Base-by-base conservation (phyloP, 768 basidiomycete genomes). In the Trametes elegans region DNA sequence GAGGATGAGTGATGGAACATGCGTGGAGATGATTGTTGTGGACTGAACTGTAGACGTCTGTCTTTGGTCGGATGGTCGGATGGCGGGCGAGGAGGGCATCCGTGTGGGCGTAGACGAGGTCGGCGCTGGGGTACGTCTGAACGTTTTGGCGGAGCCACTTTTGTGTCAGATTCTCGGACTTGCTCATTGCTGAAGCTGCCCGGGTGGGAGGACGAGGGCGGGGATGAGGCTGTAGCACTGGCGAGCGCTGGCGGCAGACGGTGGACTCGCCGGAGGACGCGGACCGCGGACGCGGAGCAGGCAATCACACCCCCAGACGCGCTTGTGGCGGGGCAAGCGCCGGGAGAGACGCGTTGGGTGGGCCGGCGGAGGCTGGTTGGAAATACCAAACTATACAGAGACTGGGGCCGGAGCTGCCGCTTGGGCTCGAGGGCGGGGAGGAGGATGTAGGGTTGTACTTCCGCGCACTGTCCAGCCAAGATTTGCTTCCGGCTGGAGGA, bases 11-110 rank as follows among this genome's bases (percentile, higher is more conserved):
- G 59, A 38, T 47, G 41, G 48, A 11, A 31, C 34, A 53, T n/a
- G 43, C 13, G 55, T 40, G 29, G 10, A 42, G 45, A 55, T 34
- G 56, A 18, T 43, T 31, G 31, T 47, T 28, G 26, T 9, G 11
- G 43, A 74, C 71, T 68, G 66, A 66, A 78, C 79, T 91, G 80
- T 92, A 93, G 11, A 88, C 79, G 62, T 91, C 92, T 2, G 88
- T 84, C 69, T 90, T 90, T 46, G 88, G 91, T 11, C 85, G 76
- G 48, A 93, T 76, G 26, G 87, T 71, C 7, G 75, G 68, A 63
- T 75, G 79, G 51, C 76, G 73, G 27, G 69, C 56, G 49, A 94
- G 80, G n/a, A 73, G 76, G 10, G 76, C 68, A 67, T 87, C 81
- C 55, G 88, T 73, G 68, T 94, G 84, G 7, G 75, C 62, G 59